These are phyloP conservation scores for Arthrobotrys entomopaga DNA, from an alignment of 2,329 filamentous ascomycete species.

Conservation along the genomic window DNA sequence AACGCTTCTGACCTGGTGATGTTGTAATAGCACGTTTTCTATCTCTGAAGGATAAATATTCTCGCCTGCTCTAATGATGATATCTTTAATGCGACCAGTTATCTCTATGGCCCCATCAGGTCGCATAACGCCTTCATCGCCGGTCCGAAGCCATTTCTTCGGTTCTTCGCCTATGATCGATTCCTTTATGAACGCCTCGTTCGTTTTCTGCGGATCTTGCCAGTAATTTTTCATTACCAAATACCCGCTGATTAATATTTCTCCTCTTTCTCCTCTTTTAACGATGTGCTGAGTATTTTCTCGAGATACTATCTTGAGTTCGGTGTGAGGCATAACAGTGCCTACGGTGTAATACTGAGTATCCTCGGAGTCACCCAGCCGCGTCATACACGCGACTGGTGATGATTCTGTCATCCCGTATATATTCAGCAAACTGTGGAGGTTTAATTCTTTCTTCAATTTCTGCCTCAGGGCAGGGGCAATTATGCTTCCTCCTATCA, in stretches of 20 bases:
- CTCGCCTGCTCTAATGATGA: constrained; percentile 93
- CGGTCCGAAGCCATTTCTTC: constrained; percentile 68
- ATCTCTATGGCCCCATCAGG: constrained; percentile 73
- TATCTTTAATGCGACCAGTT: constrained; percentile 87
- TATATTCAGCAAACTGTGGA: constrained; percentile 74
- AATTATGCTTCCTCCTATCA: constrained; percentile 84
- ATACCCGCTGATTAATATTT: constrained; percentile 85
- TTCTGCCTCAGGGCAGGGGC: constrained; percentile 81
- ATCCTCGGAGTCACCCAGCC: constrained; percentile 71
- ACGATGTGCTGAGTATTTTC: constrained; percentile 70
- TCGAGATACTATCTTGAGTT: constrained; percentile 80
- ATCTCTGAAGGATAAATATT: constrained; percentile 86
- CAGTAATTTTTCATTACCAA: constrained; percentile 81
- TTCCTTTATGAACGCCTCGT: constrained; percentile 72
- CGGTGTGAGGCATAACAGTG: constrained; percentile 78
- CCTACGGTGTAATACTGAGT: constrained; percentile 81
- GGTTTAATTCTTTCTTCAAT: constrained; percentile 77
- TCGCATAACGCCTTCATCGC: constrained; percentile 92
- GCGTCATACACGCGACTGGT: constrained; percentile 77
- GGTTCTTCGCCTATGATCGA: constrained; percentile 62
- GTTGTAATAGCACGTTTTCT: constrained; percentile 83
- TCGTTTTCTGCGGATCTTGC: constrained; percentile 75
- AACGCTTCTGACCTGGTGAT: constrained; percentile 76
- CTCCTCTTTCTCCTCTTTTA: constrained; percentile 75
- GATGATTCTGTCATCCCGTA: constrained; percentile 95